A percentile compares a stretch with the other conserved stretches of the same genome.
These are phyloP conservation scores for Boletellus deceptivus DNA, from an alignment of 1,284 basidiomycete genomes.

Conservation along the genomic window DNA sequence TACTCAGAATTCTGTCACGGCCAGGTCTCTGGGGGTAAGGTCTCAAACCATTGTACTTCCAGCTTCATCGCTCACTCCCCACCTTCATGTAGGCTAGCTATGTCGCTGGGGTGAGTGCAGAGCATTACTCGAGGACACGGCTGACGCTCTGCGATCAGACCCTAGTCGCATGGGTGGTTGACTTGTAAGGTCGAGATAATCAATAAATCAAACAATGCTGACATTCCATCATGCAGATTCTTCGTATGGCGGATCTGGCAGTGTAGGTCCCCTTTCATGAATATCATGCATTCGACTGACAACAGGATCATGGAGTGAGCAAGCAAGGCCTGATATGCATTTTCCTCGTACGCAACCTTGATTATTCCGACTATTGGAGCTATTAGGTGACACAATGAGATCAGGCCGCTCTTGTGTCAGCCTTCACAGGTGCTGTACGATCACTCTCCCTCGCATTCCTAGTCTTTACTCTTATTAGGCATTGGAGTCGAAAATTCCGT, in stretches of 20 bases:
- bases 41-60: too few relatives aligned
- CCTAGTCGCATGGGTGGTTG: background rate
- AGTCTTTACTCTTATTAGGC: background rate
- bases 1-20: too few relatives aligned
- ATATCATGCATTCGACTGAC: background rate
- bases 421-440: background rate
- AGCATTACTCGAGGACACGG: background rate
- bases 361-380: background rate
- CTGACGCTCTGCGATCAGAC: background rate
- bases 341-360: conserved; percentile 5
- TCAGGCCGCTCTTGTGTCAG: background rate
- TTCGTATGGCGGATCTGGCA: conserved; percentile 15
- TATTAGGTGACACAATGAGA: background rate
- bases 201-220: background rate
- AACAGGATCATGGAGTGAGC: background rate
- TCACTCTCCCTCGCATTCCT: background rate
- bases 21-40: conserved; percentile 7
- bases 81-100: conserved; percentile 1
- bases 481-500: conserved; percentile 3
- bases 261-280: background rate
- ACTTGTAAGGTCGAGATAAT: conserved; percentile 1
- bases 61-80: background rate
- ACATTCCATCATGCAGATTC: background rate
- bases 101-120: conserved; percentile 3
- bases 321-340: conserved; percentile 1